A percentile compares a stretch with the other conserved stretches of the same genome.
Evolutionary conservation across 2,329 filamentous ascomycete species (phyloP).

Genomic region (Beauveria bassiana): DNA sequence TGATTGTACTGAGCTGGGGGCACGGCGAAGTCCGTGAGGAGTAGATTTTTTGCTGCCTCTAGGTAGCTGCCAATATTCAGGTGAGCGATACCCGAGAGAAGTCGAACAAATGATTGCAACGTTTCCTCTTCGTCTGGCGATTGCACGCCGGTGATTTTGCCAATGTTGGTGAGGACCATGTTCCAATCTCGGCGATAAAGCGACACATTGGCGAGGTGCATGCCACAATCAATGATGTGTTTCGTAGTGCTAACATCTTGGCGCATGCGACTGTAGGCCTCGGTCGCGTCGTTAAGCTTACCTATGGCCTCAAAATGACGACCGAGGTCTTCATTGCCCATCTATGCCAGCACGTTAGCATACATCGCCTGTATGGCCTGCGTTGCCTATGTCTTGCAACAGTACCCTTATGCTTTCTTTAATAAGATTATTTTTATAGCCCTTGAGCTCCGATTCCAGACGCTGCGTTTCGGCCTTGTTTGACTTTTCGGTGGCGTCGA

Average conservation of each 20-base stretch:
- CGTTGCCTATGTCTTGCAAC: not conserved
- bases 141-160: slow-evolving; percentile 54
- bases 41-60: slow-evolving; percentile 66
- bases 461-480: slow-evolving; percentile 64
- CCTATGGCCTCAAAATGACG: slow-evolving; percentile 75
- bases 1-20: slow-evolving; percentile 54
- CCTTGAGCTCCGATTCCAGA: slow-evolving; percentile 79
- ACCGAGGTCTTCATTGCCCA: slow-evolving; percentile 90
- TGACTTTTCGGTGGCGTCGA: slow-evolving; percentile 55
- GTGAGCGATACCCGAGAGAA: slow-evolving; percentile 43
- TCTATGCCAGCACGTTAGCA: slow-evolving; percentile 43
- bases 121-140: slow-evolving; percentile 38
- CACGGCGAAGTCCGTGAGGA: slow-evolving; percentile 49
- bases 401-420: slow-evolving; percentile 88
- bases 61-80: slow-evolving; percentile 38
- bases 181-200: slow-evolving; percentile 74
- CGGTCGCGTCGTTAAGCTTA: slow-evolving; percentile 62
- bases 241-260: slow-evolving; percentile 78
- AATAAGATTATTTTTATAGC: slow-evolving; percentile 93
- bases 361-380: not conserved
- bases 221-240: slow-evolving; percentile 75
- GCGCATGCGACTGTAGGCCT: slow-evolving; percentile 79
- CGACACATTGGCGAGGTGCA: slow-evolving; percentile 68
- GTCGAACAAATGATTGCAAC: slow-evolving; percentile 41
- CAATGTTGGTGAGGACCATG: slow-evolving; percentile 50